A percentile compares a stretch with the other conserved stretches of the same genome.
These are phyloP conservation scores for Aspergillus nidulans DNA, from an alignment of 495 filamentous ascomycete genomes.

Conservation along the genomic window DNA sequence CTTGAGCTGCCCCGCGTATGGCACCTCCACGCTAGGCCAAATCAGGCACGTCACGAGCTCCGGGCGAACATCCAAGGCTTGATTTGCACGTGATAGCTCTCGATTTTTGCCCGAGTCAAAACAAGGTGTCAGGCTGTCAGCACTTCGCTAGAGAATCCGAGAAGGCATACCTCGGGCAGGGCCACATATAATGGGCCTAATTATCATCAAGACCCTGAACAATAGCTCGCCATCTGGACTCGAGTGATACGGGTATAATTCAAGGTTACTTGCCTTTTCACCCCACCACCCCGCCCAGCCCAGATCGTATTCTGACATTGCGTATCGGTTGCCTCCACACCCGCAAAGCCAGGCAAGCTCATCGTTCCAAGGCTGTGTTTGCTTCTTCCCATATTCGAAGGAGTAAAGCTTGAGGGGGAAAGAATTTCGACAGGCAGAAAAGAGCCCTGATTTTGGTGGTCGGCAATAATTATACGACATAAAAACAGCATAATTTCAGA, in stretches of 20 bases:
- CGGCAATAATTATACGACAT: too few relatives aligned
- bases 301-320: background rate
- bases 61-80: background rate
- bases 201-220: background rate
- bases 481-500: background rate
- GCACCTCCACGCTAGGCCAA: background rate
- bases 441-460: background rate
- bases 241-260: background rate
- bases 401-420: too few relatives aligned
- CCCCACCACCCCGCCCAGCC: slow-evolving; percentile 2
- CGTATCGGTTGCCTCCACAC: background rate
- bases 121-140: background rate
- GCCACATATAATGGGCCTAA: background rate
- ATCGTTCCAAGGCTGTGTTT: background rate
- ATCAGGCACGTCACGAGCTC: background rate
- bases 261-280: background rate
- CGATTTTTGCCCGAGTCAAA: background rate
- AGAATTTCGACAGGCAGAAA: too few relatives aligned
- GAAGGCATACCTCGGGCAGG: background rate
- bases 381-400: background rate
- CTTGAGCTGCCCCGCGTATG: slow-evolving; percentile 5
- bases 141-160: background rate
- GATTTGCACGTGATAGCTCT: background rate
- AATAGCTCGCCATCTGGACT: background rate
- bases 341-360: background rate